Conservation (phyloP, 2,329 filamentous ascomycete genomes). For the Phialemonium atrogriseum region DNA sequence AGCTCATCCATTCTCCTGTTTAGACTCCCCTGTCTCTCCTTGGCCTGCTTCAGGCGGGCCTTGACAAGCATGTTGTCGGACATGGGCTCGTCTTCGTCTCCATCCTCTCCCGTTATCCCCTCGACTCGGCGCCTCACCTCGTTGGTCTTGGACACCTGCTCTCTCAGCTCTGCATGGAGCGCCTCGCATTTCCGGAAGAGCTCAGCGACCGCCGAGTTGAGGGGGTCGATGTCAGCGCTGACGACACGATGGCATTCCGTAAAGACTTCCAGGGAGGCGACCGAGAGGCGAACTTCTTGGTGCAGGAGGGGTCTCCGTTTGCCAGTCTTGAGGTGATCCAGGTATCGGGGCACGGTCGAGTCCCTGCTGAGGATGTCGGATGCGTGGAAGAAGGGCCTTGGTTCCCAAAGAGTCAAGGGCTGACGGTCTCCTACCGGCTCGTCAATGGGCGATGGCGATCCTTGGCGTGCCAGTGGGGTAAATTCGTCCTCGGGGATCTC, state of each 20-base stretch:
- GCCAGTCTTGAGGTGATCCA: slow-evolving; percentile 35
- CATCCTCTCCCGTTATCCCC: slow-evolving; percentile 52
- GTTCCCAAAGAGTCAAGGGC: slow-evolving; percentile 47
- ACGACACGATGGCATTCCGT: slow-evolving; percentile 66
- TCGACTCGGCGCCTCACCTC: slow-evolving; percentile 61
- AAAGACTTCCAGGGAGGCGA: slow-evolving; percentile 62
- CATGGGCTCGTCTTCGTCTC: slow-evolving; percentile 37
- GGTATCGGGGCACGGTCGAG: slow-evolving; percentile 41
- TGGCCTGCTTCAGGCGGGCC: slow-evolving; percentile 45
- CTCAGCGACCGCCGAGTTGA: slow-evolving; percentile 63
- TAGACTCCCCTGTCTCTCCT: slow-evolving; percentile 48
- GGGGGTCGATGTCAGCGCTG: slow-evolving; percentile 57
- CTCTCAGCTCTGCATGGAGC: slow-evolving; percentile 57
- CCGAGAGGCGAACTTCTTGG: slow-evolving; percentile 61
- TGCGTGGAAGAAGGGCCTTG: slow-evolving; percentile 59
- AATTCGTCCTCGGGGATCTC: slow-evolving; percentile 48
- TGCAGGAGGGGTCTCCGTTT: slow-evolving; percentile 38
- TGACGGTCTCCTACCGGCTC: slow-evolving; percentile 26
- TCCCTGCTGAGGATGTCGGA: slow-evolving; percentile 50
- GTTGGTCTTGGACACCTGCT: slow-evolving; percentile 58
- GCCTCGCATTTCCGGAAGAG: slow-evolving; percentile 64
- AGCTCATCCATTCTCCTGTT: slow-evolving; percentile 52
- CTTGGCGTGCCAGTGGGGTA: slow-evolving; percentile 21
- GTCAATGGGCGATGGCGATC: slow-evolving; percentile 32
- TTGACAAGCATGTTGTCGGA: slow-evolving; percentile 50